Evolutionary conservation across 805 yeast genomes (phyloP).

Genomic region (Lachancea sp.): DNA sequence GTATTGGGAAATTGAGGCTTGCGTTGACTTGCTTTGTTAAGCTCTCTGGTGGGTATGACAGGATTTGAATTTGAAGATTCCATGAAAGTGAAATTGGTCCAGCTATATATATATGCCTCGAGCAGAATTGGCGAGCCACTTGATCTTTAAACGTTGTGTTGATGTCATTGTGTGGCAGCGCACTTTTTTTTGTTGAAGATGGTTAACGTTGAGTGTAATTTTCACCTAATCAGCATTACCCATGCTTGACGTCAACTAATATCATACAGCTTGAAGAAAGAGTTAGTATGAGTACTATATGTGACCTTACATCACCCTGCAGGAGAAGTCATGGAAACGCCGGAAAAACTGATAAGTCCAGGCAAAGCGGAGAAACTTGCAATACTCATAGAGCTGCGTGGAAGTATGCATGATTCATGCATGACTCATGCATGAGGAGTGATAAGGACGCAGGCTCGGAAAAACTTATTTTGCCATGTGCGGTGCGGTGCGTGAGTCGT

Average conservation of each 20-base stretch:
- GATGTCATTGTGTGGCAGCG: neutral
- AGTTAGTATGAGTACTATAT: neutral
- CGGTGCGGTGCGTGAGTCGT: no score
- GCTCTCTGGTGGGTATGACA: no score
- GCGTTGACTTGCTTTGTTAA: no score
- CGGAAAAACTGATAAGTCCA: neutral
- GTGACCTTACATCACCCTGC: neutral
- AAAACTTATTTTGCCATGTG: no score
- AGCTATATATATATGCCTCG: neutral
- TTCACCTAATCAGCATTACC: constrained; percentile 1
- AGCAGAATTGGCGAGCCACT: neutral
- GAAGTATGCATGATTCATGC: neutral
- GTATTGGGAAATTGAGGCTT: neutral
- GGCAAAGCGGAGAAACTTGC: neutral
- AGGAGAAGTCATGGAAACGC: neutral
- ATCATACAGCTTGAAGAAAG: neutral
- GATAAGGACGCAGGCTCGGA: no score
- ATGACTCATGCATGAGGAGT: no score
- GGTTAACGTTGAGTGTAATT: neutral
- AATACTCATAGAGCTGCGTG: no score
- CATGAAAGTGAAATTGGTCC: neutral
- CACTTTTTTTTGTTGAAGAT: neutral
- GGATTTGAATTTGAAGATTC: no score
- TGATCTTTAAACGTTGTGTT: neutral
- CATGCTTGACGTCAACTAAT: constrained; percentile 3